phyloP scores from a whole-genome alignment of 106 monocot genomes.

The Apostasia shenzhenica region DNA sequence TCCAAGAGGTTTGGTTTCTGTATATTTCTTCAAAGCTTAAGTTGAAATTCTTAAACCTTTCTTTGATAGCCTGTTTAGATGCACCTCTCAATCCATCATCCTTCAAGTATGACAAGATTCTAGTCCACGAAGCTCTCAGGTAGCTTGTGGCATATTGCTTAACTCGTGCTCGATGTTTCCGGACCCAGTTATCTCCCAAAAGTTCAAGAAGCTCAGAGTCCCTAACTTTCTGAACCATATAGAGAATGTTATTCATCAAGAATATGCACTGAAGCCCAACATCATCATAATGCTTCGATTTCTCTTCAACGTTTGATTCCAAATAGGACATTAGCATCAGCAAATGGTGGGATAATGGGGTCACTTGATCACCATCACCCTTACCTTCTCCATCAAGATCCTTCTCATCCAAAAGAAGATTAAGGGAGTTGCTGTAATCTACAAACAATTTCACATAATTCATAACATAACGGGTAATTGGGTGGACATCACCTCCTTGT shows the following conservation, averaged over 20 bases:
- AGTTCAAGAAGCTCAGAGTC: constrained; percentile 33
- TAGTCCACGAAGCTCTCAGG: constrained; percentile 58
- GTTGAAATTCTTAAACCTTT: constrained; percentile 23
- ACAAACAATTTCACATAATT: constrained; percentile 43
- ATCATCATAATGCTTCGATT: constrained; percentile 62
- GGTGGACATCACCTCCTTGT: constrained; percentile 37
- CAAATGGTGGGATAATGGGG: constrained; percentile 28
- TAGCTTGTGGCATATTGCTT: constrained; percentile 51
- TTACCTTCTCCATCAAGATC: background rate
- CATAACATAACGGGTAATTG: constrained; percentile 54
- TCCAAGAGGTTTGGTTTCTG: constrained; percentile 25
- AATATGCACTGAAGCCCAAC: constrained; percentile 43
- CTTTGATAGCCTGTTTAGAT: constrained; percentile 36
- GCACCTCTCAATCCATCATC: constrained; percentile 50
- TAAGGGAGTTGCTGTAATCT: constrained; percentile 26
- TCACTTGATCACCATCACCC: constrained; percentile 1
- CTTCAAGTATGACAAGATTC: constrained; percentile 40
- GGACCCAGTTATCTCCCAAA: constrained; percentile 55
- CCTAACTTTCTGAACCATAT: constrained; percentile 54
- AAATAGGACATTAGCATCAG: constrained; percentile 34
- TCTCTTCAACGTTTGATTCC: constrained; percentile 57
- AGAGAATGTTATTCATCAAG: constrained; percentile 66
- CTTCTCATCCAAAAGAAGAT: constrained; percentile 21
- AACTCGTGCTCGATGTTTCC: constrained; percentile 40
- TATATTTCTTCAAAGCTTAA: constrained; percentile 21